Percentiles rank a stretch among this genome's conserved stretches.
Evolutionary conservation across 1,284 basidiomycete genomes (phyloP).

Genomic region (Ceratobasidium sp.): DNA sequence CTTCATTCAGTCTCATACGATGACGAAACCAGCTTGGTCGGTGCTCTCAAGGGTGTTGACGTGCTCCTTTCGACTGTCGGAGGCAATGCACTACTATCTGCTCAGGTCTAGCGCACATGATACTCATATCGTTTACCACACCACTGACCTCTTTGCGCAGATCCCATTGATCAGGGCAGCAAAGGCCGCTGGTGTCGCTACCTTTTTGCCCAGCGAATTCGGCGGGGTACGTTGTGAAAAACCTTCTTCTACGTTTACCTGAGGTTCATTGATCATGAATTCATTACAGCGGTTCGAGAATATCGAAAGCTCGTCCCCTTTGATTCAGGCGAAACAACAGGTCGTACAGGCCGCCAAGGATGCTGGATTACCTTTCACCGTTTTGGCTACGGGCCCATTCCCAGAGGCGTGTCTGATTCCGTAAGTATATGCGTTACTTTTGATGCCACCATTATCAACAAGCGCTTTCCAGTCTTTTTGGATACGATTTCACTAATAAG

Average conservation of each 20-base stretch:
- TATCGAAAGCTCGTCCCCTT: not conserved
- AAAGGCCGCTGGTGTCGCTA: constrained; percentile 12
- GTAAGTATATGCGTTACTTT: not conserved
- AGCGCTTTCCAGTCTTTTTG: not conserved
- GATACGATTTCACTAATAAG: constrained; percentile 24
- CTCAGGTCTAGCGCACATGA: not conserved
- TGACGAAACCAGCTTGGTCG: constrained; percentile 8
- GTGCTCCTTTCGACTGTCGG: constrained; percentile 12
- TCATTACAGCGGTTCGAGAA: not conserved
- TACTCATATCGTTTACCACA: too few species aligned
- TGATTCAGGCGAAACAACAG: constrained; percentile 3
- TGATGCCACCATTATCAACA: not conserved
- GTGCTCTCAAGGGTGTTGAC: constrained; percentile 32
- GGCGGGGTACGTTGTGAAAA: constrained; percentile 9
- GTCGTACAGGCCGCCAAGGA: not conserved
- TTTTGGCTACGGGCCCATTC: not conserved
- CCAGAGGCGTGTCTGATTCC: constrained; percentile 30
- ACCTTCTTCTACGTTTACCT: not conserved
- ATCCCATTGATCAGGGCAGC: constrained; percentile 21
- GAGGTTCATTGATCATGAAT: not conserved
- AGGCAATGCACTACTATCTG: not conserved
- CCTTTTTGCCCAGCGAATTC: constrained; percentile 32
- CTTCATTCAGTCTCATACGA: constrained; percentile 20
- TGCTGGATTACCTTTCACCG: not conserved
- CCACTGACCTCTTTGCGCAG: not conserved